Base-by-base conservation (phyloP, 805 yeast genomes). In the Brettanomyces custersianus region DNA sequence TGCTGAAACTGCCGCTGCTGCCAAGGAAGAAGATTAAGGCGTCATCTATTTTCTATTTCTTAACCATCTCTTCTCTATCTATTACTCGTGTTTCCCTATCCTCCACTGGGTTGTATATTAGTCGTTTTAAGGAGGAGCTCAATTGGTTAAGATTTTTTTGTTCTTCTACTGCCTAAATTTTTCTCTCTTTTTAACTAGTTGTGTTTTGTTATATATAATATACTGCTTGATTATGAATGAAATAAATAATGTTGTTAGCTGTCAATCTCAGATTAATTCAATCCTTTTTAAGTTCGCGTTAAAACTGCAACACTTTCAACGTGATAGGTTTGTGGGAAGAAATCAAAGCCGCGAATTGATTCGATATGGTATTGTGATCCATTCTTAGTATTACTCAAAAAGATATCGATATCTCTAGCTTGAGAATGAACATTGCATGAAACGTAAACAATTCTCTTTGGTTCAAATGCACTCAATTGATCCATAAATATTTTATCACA, bases 371-470 rank as follows among this genome's bases (percentile, higher is more conserved):
- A 92, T 27, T 68, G 52, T 6, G 54, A 47, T 4, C 92, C 92
- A 45, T 74, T 65, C 24, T 62, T 67, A 7, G 90, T 78, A 25
- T 77, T 68, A 42, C 70, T 72, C 38, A 88, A 57, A 51, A 92
- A 83, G 65, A 77, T 87, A 46, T 85, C 90, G 31, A 92, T 55
- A 56, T 92, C 98, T 48, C 97, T 68, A 4, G 97, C 97, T 60
- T 92, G 98, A 15, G 96, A 85, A 62, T 90, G 96, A 33, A 92
- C 98, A 54, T 92, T 92, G 66, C 98, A 92, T 42, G 95, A 85
- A 39, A 92, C 83, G 60, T 92, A 92, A n/a, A 92, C 94, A 37
- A 92, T 76, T 48, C 78, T 77, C 12, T 81, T 81, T 3, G 98
- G 97, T 42, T 72, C 66, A 59, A 83, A 92, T 16, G 68, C 84